Conservation (phyloP, 805 yeast genomes). For the Ogataea paradorogensis region DNA sequence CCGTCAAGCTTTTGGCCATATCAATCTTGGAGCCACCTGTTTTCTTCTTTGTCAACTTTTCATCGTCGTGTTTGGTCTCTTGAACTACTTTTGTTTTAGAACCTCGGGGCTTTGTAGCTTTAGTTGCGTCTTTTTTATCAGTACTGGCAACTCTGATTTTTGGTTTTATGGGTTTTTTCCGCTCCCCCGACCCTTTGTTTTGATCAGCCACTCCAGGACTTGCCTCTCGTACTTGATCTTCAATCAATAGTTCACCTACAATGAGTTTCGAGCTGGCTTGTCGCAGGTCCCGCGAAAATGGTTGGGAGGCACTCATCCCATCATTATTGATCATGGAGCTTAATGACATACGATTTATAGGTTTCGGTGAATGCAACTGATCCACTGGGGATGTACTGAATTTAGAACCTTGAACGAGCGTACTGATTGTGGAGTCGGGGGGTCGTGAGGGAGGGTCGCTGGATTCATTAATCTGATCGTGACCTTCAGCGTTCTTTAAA, state of each 20-base stretch:
- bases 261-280: slow-evolving; percentile 5
- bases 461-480: too few relatives aligned
- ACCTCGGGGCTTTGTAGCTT: slow-evolving; percentile 1
- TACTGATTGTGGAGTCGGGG: not conserved
- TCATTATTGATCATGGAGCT: slow-evolving; percentile 28
- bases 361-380: not conserved
- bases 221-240: not conserved
- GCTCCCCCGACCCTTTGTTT: not conserved
- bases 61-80: slow-evolving; percentile 7
- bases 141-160: not conserved
- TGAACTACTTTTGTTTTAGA: not conserved
- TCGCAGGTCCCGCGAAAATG: not conserved
- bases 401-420: not conserved
- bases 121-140: slow-evolving; percentile 5
- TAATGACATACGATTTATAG: slow-evolving; percentile 22
- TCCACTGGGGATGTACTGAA: not conserved
- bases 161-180: not conserved
- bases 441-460: not conserved
- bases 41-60: slow-evolving; percentile 8
- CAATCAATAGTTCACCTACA: slow-evolving; percentile 16
- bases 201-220: not conserved
- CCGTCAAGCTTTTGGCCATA: not conserved
- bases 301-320: not conserved
- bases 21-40: not conserved
- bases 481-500: too few relatives aligned